Conservation (phyloP, 257 asterid genomes). For the Solanum appendiculatum region DNA sequence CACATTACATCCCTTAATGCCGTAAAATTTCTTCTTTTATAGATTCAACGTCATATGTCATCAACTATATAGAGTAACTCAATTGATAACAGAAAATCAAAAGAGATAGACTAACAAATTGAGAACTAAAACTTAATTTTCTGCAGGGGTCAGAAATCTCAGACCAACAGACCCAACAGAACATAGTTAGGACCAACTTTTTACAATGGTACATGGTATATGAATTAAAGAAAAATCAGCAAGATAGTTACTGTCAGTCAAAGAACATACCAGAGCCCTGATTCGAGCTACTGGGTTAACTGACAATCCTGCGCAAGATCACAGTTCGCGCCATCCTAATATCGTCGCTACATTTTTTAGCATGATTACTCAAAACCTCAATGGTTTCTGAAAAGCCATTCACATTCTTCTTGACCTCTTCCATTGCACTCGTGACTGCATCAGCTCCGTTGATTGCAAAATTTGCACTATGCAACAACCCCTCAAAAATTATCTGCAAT, state of each 20-base stretch:
- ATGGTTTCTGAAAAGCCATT: slow-evolving; percentile 32
- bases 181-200: background rate
- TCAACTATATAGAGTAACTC: background rate
- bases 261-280: background rate
- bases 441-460: slow-evolving; percentile 14
- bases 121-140: background rate
- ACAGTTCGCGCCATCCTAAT: slow-evolving; percentile 48
- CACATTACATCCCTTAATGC: background rate
- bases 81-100: background rate
- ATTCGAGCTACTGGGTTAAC: slow-evolving; percentile 18
- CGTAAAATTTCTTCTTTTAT: background rate
- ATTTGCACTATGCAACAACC: slow-evolving; percentile 17
- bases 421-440: slow-evolving; percentile 22
- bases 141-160: background rate
- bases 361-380: slow-evolving; percentile 31
- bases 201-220: background rate
- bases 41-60: background rate
- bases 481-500: slow-evolving; percentile 32
- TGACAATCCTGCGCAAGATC: slow-evolving; percentile 54
- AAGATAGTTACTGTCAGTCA: background rate
- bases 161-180: background rate
- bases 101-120: background rate
- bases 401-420: slow-evolving; percentile 36
- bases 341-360: slow-evolving; percentile 45
- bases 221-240: background rate